These are phyloP conservation scores for Piloderma croceum DNA, from an alignment of 768 basidiomycete genomes.

Conservation along the genomic window DNA sequence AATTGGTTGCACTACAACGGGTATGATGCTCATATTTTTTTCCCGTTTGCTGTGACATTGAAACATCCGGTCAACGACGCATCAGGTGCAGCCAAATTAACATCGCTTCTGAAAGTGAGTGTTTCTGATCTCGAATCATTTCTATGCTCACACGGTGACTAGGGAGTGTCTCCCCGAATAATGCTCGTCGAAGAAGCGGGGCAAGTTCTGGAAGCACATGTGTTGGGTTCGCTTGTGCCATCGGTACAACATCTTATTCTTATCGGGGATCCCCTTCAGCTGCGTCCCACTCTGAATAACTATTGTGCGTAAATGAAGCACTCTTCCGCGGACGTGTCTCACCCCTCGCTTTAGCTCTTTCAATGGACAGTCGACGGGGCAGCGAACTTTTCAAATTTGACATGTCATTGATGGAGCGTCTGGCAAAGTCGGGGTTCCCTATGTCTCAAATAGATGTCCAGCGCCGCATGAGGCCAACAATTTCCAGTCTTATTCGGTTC, in stretches of 20 bases:
- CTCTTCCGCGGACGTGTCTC: slow-evolving; percentile 1
- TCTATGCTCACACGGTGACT: not conserved
- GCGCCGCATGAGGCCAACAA: slow-evolving; percentile 67
- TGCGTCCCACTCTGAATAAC: slow-evolving; percentile 63
- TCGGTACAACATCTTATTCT: slow-evolving; percentile 69
- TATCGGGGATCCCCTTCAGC: slow-evolving; percentile 77
- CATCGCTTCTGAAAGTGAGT: slow-evolving; percentile 49
- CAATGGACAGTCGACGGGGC: slow-evolving; percentile 61
- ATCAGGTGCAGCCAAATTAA: slow-evolving; percentile 63
- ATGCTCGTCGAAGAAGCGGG: slow-evolving; percentile 78
- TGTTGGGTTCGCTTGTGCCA: slow-evolving; percentile 56
- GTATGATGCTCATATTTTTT: slow-evolving; percentile 25
- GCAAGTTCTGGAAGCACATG: slow-evolving; percentile 75
- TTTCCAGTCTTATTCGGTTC: slow-evolving; percentile 57
- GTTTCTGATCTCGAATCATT: too few relatives aligned
- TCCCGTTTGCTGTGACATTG: not conserved
- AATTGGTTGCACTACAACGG: slow-evolving; percentile 75
- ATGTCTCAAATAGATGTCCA: slow-evolving; percentile 74
- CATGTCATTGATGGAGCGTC: slow-evolving; percentile 71
- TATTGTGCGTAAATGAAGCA: slow-evolving; percentile 48
- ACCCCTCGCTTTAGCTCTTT: slow-evolving; percentile 42
- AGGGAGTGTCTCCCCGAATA: slow-evolving; percentile 57
- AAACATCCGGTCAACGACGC: slow-evolving; percentile 1
- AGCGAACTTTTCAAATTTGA: slow-evolving; percentile 57
- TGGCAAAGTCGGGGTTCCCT: slow-evolving; percentile 47